A percentile compares a stretch with the other conserved stretches of the same genome.
Conservation (phyloP, 805 yeast genomes). For the Lachancea fermentati region DNA sequence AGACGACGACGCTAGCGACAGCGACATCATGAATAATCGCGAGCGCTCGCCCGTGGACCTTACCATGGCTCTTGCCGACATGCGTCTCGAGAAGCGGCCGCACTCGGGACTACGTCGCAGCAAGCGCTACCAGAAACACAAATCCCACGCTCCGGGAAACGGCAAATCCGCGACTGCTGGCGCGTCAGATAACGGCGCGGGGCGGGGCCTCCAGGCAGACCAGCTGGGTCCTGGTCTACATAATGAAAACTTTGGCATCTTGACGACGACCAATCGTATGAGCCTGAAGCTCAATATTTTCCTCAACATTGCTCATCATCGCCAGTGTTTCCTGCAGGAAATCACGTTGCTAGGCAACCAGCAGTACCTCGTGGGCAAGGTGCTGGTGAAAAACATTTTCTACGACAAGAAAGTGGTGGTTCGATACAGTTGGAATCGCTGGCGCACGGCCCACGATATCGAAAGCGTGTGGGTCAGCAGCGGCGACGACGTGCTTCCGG, state of each 20-base stretch:
- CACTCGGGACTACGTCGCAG: constrained; percentile 7
- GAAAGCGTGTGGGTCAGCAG: constrained; percentile 24
- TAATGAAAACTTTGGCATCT: constrained; percentile 25
- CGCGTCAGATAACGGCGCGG: not conserved
- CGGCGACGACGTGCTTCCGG: constrained; percentile 26
- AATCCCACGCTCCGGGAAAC: not conserved
- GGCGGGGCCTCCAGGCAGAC: not conserved
- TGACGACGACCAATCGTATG: constrained; percentile 20
- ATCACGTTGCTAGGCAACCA: constrained; percentile 55
- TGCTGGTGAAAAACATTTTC: constrained; percentile 72
- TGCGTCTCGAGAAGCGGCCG: constrained; percentile 5
- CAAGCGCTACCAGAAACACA: constrained; percentile 6
- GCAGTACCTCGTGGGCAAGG: constrained; percentile 57
- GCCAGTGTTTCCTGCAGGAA: constrained; percentile 44
- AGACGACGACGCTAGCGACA: constrained; percentile 15
- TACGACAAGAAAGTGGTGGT: constrained; percentile 64
- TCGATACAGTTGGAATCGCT: constrained; percentile 69
- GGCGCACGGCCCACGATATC: constrained; percentile 53
- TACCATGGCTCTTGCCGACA: constrained; percentile 7
- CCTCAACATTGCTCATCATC: constrained; percentile 17
- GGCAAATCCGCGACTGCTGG: not conserved
- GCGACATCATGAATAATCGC: too few relatives aligned
- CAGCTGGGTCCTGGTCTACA: constrained; percentile 20
- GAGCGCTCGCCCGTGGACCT: constrained; percentile 2
- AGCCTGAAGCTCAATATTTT: constrained; percentile 25